Evolutionary conservation across 305 asterid species (phyloP).

Genomic region (Solanum hybrid): DNA sequence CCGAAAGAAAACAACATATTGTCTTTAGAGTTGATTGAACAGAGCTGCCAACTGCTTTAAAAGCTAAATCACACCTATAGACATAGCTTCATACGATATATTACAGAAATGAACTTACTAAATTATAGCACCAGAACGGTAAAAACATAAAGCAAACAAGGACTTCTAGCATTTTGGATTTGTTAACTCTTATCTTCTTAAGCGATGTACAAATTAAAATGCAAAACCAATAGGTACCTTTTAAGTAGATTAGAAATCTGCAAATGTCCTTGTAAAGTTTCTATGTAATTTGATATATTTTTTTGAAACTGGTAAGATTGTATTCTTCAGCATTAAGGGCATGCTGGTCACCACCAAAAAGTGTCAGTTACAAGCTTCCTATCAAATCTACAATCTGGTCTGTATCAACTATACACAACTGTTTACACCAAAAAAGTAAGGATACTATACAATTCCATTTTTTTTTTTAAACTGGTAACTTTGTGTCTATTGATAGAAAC

Average conservation of each 20-base stretch:
- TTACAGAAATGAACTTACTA: not conserved
- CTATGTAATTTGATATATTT: not conserved
- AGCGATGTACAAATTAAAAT: not conserved
- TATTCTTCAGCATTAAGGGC: no score
- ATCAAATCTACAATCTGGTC: no score
- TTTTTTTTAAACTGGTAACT: no score
- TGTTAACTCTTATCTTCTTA: not conserved
- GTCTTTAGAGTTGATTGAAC: not conserved
- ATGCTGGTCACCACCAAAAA: no score
- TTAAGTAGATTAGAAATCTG: not conserved
- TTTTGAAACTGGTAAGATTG: no score
- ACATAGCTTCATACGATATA: not conserved
- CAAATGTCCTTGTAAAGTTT: not conserved
- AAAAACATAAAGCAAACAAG: not conserved
- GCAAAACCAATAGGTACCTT: not conserved
- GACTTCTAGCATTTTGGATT: not conserved
- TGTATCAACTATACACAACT: no score
- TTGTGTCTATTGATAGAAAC: no score
- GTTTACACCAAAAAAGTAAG: no score
- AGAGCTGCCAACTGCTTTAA: slow-evolving; percentile 1
- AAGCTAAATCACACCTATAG: not conserved
- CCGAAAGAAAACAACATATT: not conserved
- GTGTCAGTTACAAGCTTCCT: no score
- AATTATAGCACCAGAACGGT: not conserved
- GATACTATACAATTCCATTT: no score